Conservation (phyloP, 805 yeast species). For the Lipomyces yamanashiensis region DNA sequence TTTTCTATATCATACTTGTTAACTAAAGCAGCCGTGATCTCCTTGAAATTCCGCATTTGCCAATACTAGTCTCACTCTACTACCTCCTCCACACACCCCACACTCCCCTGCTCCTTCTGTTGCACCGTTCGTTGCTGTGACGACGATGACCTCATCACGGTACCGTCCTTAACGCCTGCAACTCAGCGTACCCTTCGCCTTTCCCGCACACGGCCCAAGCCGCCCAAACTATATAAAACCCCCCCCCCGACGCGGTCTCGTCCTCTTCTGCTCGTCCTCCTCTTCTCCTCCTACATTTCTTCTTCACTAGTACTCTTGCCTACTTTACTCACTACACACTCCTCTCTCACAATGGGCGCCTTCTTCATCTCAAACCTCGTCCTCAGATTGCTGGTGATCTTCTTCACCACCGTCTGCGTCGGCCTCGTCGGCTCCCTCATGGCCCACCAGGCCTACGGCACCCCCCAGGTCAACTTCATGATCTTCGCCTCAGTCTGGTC, state of each 20-base stretch:
- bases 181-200: background rate
- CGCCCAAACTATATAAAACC: background rate
- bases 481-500: conserved; percentile 90
- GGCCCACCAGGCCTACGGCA: conserved; percentile 65
- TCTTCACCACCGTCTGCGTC: conserved; percentile 74
- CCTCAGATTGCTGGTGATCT: conserved; percentile 75
- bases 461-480: conserved; percentile 85
- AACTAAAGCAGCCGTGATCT: too few species aligned
- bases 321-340: background rate
- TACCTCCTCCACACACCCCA: background rate
- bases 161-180: background rate
- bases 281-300: background rate
- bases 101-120: background rate
- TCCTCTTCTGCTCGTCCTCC: background rate
- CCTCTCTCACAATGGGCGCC: conserved; percentile 30
- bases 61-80: too few species aligned
- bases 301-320: background rate
- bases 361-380: conserved; percentile 42
- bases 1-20: too few species aligned
- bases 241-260: conserved; percentile 3
- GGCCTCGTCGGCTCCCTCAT: conserved; percentile 87
- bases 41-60: background rate
- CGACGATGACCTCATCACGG: conserved; percentile 21
- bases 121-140: conserved; percentile 21
- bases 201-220: too few species aligned